Evolutionary conservation across 148 eudicot genomes (phyloP), one percentile per base, ranked within the genome.

Genomic region (Mesembryanthemum crystallinum): DNA sequence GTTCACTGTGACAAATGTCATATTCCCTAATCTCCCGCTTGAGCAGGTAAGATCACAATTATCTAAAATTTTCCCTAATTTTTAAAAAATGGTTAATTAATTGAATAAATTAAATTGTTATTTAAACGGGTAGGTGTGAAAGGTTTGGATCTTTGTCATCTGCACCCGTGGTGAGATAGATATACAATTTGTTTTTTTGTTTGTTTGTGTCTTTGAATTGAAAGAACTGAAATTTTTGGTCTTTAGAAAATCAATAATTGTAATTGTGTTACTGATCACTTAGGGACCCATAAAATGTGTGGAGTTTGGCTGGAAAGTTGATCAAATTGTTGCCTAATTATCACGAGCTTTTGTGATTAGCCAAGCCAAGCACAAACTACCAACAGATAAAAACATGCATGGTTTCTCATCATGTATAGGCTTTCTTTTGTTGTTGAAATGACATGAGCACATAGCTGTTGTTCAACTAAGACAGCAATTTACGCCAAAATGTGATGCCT

Each of bases 361-460:
- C 60, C 27, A 57, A 28, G 71, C 64, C 30, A 66, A 74, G 45
- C 32, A 66, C 67, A 78, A 64, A 65, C 24, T 20, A 78, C 54
- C 76, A 64, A 62, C 51, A 27, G 61, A 59, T 64, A 29, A 77
- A 35, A 71, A 61, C 55, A 49, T 29, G 72, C n/a, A n/a, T n/a
- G 30, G 8, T 49, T 62, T 24, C 24, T 33, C 14, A 12, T 55
- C 30, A 8, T 23, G 14, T n/a, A 12, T 71, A 35, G 14, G 23
- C 51, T 57, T 62, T 25, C n/a, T 30, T 32, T 49, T 62, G 9
- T 51, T 30, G 27, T 65, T 71, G 55, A 71, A 62, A 33, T 72
- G 76, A 78, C 71, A 72, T 15, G 32, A n/a, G 45, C 39, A 25
- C 20, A 59, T 72, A 54, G 81, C 72, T 78, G 81, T 64, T 78